Evolutionary conservation across 441 rosid species (phyloP), one percentile per base, ranked within the genome.

Genomic region (Bocquillonia castaneifolia): DNA sequence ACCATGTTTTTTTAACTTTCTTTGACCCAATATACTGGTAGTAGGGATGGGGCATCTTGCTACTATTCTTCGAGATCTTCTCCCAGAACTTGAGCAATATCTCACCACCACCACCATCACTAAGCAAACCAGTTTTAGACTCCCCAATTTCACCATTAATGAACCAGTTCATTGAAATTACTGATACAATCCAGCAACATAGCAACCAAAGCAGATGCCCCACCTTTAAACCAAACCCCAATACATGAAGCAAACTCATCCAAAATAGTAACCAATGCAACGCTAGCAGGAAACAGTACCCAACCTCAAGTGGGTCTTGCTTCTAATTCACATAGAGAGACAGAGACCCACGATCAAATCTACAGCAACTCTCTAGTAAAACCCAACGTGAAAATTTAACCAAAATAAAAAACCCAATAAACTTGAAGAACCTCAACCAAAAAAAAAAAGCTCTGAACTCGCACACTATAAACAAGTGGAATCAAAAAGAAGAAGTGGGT

Each of bases 181-280:
- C 76, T 26, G 86, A 86, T 47, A 81, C 71, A 39, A 89, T 64
- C 95, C 92, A 88, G 83, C 88, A 87, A 72, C 93, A 86, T 87
- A 87, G 74, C 85, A 83, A 67, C 96, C 96, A 92, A 59, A 90
- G 77, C 57, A 87, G 75, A 72, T 85, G 88, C 76, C 97, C 92
- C 79, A 86, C 82, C 74, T 90, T 90, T 59, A 90, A 70, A 57
- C 88, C 88, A 81, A 90, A 88, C 75, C 85, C 92, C 74, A 75
- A 70, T 42, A 87, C 85, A 78, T 86, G 88, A 72, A 87, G 76
- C 67, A 86, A 70, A 82, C 83, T 90, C 98, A 92, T 90, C 83
- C 90, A 88, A 84, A 69, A 74, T 83, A 78, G 80, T 69, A 71
- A 59, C 78, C 66, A 77, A 60, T 51, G 23, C 72, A 68, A 63